Evolutionary conservation across 2,329 filamentous ascomycete genomes (phyloP).

Genomic region (Calycina herbarum): DNA sequence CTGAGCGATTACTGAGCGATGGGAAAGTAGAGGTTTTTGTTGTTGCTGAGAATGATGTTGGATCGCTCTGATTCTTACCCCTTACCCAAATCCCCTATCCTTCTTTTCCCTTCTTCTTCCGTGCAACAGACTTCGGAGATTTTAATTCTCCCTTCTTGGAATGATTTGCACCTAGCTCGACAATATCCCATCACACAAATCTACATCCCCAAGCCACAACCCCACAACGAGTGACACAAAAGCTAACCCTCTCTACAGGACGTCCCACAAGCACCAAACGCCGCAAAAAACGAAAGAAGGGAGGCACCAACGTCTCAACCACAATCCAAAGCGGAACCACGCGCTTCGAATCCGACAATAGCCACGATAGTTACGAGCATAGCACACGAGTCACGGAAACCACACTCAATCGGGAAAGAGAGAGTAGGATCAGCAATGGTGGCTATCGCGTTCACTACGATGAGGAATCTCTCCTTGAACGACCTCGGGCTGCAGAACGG

Average conservation of each 20-base stretch:
- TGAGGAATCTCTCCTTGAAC: neutral
- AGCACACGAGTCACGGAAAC: neutral
- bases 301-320: neutral
- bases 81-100: neutral
- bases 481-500: neutral
- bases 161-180: neutral
- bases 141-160: neutral
- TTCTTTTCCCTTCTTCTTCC: neutral
- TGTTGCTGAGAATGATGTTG: neutral
- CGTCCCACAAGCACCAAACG: neutral
- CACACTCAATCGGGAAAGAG: neutral
- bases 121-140: neutral
- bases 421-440: neutral
- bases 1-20: neutral
- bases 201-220: neutral
- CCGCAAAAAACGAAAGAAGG: constrained; percentile 10
- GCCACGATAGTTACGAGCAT: neutral
- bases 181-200: neutral
- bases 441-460: neutral
- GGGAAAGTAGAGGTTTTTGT: neutral
- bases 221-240: neutral
- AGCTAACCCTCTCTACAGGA: neutral
- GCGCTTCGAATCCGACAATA: neutral
- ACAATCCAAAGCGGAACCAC: constrained; percentile 9
- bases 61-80: neutral